Base-by-base conservation (phyloP, 2,329 filamentous ascomycete genomes). In the Emydomyces testavorans region DNA sequence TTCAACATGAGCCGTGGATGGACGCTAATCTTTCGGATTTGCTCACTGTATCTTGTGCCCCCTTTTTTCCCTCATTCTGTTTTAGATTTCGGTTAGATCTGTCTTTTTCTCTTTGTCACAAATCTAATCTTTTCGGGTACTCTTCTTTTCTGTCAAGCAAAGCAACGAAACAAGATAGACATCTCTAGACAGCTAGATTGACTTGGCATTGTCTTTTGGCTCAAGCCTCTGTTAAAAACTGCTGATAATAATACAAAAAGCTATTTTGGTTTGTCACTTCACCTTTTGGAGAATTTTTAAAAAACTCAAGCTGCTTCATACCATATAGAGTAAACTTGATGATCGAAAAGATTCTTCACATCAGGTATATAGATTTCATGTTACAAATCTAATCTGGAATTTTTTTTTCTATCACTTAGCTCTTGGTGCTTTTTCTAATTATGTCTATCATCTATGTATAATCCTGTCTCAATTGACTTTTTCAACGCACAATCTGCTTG, bases 1-100 rank as follows among this genome's bases (percentile, higher is more conserved):
- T 48, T 48, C 46, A 48, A 48, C 46, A 48, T 48, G 46, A 48
- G 26, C 38, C 26, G 18, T 20, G 26, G 21, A 23, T 32, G 16
- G 24, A 26, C n/a, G n/a, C n/a, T 26, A 16, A 23, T 32, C 7
- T 46, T 46, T 39, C 18, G 24, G 26, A 18, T 18, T 11, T 42
- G 8, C 28, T n/a, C 8, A 31, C 26, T 13, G 8, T 32, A n/a
- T 10, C 3, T 41, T 41, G 38, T n/a, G 15, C 38, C 6, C 16
- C 16, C 13, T 29, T 29, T 6, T 40, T 4, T 18, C 8, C 20
- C 31, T 42, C 11, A n/a, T 8, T 29, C 21, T 16, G 4, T 16
- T 29, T 28, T 6, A 18, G 7, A 26, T 45, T 37, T 18, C 2
- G 26, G 15, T 45, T 32, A 29, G 15, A 28, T n/a, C 4, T 28